Percentiles rank a stretch among this genome's conserved stretches.
phyloP scores from a whole-genome alignment of 768 basidiomycete species.

The Cystobasidium onofrii region DNA sequence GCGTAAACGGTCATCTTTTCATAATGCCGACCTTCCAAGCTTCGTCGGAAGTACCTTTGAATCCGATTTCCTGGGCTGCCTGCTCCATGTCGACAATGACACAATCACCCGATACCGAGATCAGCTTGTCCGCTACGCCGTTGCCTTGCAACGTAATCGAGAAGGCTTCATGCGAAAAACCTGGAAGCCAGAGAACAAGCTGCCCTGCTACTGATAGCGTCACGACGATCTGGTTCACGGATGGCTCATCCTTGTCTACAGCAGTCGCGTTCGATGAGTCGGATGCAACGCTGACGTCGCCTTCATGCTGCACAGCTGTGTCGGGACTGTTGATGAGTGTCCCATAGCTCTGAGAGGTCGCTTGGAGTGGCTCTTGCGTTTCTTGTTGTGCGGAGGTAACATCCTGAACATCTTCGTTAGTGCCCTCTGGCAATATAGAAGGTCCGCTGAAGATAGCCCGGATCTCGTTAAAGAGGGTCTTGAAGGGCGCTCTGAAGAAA shows the following conservation, averaged over 20 bases:
- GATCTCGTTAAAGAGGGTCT: background rate
- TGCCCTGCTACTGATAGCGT: background rate
- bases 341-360: background rate
- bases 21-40: background rate
- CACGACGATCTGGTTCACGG: background rate
- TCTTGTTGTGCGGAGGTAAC: background rate
- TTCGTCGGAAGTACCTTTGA: background rate
- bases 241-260: background rate
- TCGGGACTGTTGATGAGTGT: background rate
- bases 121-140: background rate
- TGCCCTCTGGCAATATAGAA: background rate
- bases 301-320: background rate
- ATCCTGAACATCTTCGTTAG: background rate
- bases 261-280: background rate
- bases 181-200: background rate
- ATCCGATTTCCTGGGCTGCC: background rate
- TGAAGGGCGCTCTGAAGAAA: constrained; percentile 4
- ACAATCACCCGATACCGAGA: background rate
- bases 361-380: background rate
- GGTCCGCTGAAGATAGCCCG: background rate
- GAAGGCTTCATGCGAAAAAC: background rate
- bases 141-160: background rate
- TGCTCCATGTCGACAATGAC: background rate
- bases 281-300: background rate
- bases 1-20: background rate